A percentile compares a stretch with the other conserved stretches of the same genome.
Evolutionary conservation across 768 basidiomycete genomes (phyloP).

Genomic region (Glaciozyma antarctica): DNA sequence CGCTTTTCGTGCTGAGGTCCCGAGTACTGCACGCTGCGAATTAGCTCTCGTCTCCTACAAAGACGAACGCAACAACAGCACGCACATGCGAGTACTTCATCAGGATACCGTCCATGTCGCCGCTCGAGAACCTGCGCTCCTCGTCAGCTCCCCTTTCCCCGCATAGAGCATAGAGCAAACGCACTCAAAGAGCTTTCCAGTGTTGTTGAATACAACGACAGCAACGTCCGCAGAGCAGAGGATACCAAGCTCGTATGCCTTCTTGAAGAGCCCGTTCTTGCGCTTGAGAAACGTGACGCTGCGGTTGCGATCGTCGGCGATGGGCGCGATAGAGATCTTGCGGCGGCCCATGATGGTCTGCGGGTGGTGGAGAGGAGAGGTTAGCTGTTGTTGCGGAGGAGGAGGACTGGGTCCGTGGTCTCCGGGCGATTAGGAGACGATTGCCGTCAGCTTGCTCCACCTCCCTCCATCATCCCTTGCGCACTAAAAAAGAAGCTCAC

Average conservation of each 20-base stretch:
- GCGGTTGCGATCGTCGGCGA: slow-evolving; percentile 35
- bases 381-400: too few relatives aligned
- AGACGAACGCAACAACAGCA: neutral
- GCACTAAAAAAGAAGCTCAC: too few relatives aligned
- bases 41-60: neutral
- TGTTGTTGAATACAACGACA: slow-evolving; percentile 33
- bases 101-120: slow-evolving; percentile 27
- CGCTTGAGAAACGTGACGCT: slow-evolving; percentile 36
- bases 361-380: too few relatives aligned
- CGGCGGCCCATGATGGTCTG: slow-evolving; percentile 30
- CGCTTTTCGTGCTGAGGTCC: slow-evolving; percentile 26
- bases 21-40: slow-evolving; percentile 10
- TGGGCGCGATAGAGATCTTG: slow-evolving; percentile 36
- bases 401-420: too few relatives aligned
- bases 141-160: neutral
- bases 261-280: slow-evolving; percentile 35
- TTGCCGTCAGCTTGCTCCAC: too few relatives aligned
- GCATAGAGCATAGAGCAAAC: neutral
- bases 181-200: slow-evolving; percentile 34
- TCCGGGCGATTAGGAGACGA: too few relatives aligned
- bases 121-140: slow-evolving; percentile 10
- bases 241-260: slow-evolving; percentile 35
- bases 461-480: too few relatives aligned
- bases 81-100: slow-evolving; percentile 27
- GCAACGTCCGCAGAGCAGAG: slow-evolving; percentile 35